Evolutionary conservation across 805 yeast genomes (phyloP).

Genomic region (Starmera caribaea): DNA sequence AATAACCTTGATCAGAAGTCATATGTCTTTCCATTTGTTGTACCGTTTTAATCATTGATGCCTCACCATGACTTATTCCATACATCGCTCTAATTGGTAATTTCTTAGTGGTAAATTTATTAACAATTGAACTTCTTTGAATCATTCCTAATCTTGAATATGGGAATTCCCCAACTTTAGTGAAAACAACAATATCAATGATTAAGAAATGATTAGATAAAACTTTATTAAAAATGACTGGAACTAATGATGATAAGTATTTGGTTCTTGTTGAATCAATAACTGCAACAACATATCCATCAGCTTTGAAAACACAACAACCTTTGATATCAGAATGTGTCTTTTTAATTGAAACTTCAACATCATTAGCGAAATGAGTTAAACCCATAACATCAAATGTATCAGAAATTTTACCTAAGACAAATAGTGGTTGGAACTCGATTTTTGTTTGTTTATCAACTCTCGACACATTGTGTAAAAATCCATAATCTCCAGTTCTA

Average conservation of each 20-base stretch:
- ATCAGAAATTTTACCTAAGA: constrained; percentile 73
- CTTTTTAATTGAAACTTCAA: constrained; percentile 58
- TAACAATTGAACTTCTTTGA: constrained; percentile 63
- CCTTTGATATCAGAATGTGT: constrained; percentile 41
- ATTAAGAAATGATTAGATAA: constrained; percentile 74
- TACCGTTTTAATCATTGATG: constrained; percentile 45
- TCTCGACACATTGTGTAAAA: constrained; percentile 63
- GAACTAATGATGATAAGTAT: constrained; percentile 64
- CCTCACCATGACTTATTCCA: constrained; percentile 62
- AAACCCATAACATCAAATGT: constrained; percentile 89
- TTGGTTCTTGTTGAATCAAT: constrained; percentile 49
- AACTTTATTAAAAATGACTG: constrained; percentile 71
- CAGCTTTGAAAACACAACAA: constrained; percentile 69
- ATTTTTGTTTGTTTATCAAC: constrained; percentile 29
- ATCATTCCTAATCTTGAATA: constrained; percentile 64
- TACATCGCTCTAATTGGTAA: constrained; percentile 32
- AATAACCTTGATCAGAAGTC: no score
- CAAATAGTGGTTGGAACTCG: constrained; percentile 68
- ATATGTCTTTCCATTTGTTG: constrained; percentile 37
- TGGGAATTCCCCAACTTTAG: constrained; percentile 53
- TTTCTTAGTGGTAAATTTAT: constrained; percentile 41
- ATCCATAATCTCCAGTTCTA: constrained; percentile 93
- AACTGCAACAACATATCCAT: constrained; percentile 67
- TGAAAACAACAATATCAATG: constrained; percentile 77
- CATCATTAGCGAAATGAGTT: constrained; percentile 82